Percentiles rank a stretch among this genome's conserved stretches.
phyloP scores from a whole-genome alignment of 2,329 filamentous ascomycete species.

The Aspergillus carbonarius region DNA sequence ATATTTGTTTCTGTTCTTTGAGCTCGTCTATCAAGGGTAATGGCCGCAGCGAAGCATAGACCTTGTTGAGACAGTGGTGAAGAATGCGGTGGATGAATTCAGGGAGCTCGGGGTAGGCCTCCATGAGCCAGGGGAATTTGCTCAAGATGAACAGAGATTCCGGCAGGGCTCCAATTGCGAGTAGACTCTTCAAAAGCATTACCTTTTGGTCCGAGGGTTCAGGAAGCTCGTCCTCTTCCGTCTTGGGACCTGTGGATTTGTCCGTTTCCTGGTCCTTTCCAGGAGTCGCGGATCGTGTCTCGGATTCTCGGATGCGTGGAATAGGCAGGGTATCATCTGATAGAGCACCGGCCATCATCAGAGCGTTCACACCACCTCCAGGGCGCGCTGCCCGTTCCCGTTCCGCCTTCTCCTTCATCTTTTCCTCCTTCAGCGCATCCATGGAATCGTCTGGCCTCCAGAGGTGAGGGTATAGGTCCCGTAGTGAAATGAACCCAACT shows the following conservation, averaged over 20 bases:
- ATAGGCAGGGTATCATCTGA: slow-evolving; percentile 71
- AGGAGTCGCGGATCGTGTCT: slow-evolving; percentile 52
- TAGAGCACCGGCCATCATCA: slow-evolving; percentile 82
- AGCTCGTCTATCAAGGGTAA: slow-evolving; percentile 42
- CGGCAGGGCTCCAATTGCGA: slow-evolving; percentile 88
- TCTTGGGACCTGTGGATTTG: slow-evolving; percentile 33
- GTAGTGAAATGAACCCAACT: slow-evolving; percentile 90
- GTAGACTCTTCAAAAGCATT: slow-evolving; percentile 74
- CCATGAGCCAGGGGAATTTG: slow-evolving; percentile 87
- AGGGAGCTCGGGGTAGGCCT: slow-evolving; percentile 77
- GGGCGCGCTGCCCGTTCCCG: slow-evolving; percentile 70
- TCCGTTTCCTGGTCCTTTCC: slow-evolving; percentile 55
- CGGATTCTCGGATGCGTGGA: slow-evolving; percentile 52
- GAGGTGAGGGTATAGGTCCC: slow-evolving; percentile 87
- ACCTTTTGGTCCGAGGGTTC: slow-evolving; percentile 88
- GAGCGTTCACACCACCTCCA: slow-evolving; percentile 74
- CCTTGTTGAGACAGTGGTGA: slow-evolving; percentile 75
- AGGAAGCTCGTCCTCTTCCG: slow-evolving; percentile 54
- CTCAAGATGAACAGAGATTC: slow-evolving; percentile 91
- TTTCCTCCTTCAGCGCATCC: slow-evolving; percentile 68
- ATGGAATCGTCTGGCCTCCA: slow-evolving; percentile 83
- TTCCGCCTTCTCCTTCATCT: slow-evolving; percentile 73
- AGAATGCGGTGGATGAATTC: slow-evolving; percentile 82
- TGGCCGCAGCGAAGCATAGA: slow-evolving; percentile 59
- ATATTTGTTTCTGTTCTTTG: slow-evolving; percentile 51